phyloP scores from a whole-genome alignment of 345 rosid genomes.

The Eucalyptus lansdowneana region DNA sequence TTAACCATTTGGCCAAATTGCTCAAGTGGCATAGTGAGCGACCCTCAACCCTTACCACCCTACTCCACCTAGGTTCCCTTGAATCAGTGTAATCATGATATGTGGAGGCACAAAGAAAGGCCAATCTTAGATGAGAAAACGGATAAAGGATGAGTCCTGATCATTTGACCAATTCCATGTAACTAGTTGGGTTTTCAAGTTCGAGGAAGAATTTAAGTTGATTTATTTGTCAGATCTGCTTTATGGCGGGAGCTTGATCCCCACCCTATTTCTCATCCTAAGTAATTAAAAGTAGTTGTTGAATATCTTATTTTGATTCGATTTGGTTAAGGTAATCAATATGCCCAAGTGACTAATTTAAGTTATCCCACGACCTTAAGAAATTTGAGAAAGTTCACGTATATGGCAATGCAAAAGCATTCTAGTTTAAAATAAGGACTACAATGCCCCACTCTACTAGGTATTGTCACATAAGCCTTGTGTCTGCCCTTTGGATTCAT shows the following conservation, averaged over 20 bases:
- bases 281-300: too few species aligned
- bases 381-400: not conserved
- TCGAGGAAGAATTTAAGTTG: too few species aligned
- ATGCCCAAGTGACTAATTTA: not conserved
- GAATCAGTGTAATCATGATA: too few species aligned
- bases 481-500: accelerated
- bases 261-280: not conserved
- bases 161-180: too few species aligned
- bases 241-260: not conserved
- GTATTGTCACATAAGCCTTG: accelerated
- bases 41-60: too few species aligned
- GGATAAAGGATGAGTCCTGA: too few species aligned
- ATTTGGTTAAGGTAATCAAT: not conserved
- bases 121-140: accelerated
- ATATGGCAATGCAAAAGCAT: too few species aligned
- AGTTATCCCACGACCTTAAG: accelerated
- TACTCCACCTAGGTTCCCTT: too few species aligned
- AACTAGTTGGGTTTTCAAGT: too few species aligned
- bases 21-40: too few species aligned
- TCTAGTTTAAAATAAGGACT: not conserved
- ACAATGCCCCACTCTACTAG: accelerated
- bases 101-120: too few species aligned
- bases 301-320: accelerated
- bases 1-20: not conserved
- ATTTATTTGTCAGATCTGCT: accelerated